Conservation (phyloP, 2,329 filamentous ascomycete species). For the Ophiostoma sp. region DNA sequence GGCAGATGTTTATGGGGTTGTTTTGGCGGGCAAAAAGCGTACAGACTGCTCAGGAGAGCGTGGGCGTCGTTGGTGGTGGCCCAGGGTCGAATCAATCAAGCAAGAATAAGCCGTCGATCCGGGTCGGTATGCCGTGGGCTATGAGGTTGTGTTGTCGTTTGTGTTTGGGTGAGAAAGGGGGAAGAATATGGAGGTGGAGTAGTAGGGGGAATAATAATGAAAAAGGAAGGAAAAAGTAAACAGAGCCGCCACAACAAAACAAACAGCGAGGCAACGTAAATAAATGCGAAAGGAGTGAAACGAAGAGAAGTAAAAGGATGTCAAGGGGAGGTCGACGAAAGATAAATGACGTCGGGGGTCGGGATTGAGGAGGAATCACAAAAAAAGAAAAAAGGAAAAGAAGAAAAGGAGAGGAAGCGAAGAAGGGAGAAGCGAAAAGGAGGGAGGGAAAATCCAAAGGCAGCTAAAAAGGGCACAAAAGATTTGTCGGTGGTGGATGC, state of each 20-base stretch:
- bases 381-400: neutral
- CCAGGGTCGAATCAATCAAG: conserved; percentile 44
- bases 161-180: neutral
- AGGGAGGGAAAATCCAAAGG: neutral
- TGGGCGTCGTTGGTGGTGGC: neutral
- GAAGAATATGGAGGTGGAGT: conserved; percentile 17
- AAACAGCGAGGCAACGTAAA: neutral
- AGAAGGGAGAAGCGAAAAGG: neutral
- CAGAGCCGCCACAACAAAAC: neutral
- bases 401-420: neutral
- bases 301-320: neutral
- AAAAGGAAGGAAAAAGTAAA: neutral
- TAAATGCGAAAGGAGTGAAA: conserved; percentile 9
- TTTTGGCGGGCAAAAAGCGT: neutral
- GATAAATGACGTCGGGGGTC: conserved; percentile 8
- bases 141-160: neutral
- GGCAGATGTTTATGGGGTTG: neutral
- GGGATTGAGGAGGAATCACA: conserved; percentile 4
- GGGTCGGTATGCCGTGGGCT: neutral
- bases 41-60: conserved; percentile 1
- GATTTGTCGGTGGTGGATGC: conserved; percentile 1
- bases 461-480: conserved; percentile 12
- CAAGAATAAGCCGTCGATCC: conserved; percentile 1
- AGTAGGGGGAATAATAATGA: neutral
- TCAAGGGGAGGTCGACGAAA: neutral